Conservation (phyloP, 2,329 filamentous ascomycete species). For the Myriosclerotinia curreyana region DNA sequence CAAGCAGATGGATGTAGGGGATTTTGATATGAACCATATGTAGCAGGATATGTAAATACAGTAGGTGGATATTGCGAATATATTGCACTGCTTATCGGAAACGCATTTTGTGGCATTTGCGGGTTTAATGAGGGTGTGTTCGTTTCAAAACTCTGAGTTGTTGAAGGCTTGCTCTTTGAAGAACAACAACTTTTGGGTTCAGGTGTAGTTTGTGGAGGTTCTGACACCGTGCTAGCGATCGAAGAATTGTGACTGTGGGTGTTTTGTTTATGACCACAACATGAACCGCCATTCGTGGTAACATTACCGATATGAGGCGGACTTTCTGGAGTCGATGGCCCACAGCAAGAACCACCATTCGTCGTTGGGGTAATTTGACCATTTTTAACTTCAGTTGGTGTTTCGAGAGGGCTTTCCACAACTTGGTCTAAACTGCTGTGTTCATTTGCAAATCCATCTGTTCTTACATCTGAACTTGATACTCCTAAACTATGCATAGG, state of each 20-base stretch:
- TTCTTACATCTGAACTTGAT: slow-evolving; percentile 8
- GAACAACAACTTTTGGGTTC: slow-evolving; percentile 42
- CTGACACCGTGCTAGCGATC: slow-evolving; percentile 29
- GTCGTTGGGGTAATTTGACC: slow-evolving; percentile 23
- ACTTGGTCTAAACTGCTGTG: slow-evolving; percentile 29
- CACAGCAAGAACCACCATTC: slow-evolving; percentile 24
- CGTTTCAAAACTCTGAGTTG: slow-evolving; percentile 29
- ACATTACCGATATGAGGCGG: slow-evolving; percentile 10
- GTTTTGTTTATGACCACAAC: slow-evolving; percentile 31
- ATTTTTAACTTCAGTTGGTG: slow-evolving; percentile 26
- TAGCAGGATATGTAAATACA: slow-evolving; percentile 52
- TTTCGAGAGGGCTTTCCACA: slow-evolving; percentile 32
- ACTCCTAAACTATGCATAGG: slow-evolving; percentile 22
- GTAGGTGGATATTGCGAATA: slow-evolving; percentile 39
- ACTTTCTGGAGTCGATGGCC: slow-evolving; percentile 18
- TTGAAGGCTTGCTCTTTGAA: slow-evolving; percentile 31
- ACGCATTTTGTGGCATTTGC: slow-evolving; percentile 35
- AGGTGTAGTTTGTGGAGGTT: slow-evolving; percentile 23
- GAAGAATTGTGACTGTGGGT: slow-evolving; percentile 31
- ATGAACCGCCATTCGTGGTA: slow-evolving; percentile 26
- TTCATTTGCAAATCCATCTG: slow-evolving; percentile 28
- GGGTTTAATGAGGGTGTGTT: slow-evolving; percentile 23
- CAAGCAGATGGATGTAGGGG: slow-evolving; percentile 55
- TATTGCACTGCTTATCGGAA: slow-evolving; percentile 28
- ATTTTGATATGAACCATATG: slow-evolving; percentile 54